These are phyloP conservation scores for Aspergillus incahuasiensis DNA, from an alignment of 495 filamentous ascomycete species.

Conservation along the genomic window DNA sequence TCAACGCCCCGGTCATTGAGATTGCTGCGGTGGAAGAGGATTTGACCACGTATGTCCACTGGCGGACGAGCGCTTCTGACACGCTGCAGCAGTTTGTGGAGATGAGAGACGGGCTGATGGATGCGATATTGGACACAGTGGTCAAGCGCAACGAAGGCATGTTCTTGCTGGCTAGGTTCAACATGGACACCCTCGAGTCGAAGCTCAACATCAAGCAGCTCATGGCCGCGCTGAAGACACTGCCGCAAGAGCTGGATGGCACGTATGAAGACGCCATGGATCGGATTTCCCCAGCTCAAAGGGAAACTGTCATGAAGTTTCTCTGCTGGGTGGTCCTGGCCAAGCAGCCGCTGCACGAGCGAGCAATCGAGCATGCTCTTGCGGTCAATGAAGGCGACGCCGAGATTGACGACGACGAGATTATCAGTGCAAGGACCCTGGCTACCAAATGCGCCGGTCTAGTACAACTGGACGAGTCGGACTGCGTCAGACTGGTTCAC, in stretches of 20 bases:
- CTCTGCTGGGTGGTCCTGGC: conserved; percentile 7
- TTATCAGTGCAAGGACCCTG: conserved; percentile 3
- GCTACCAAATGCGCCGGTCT: conserved; percentile 9
- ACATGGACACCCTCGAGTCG: conserved; percentile 11
- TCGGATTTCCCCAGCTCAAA: background rate
- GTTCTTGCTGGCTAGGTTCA: conserved; percentile 11
- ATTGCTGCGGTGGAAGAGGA: conserved; percentile 5
- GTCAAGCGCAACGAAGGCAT: conserved; percentile 4
- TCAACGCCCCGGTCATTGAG: background rate
- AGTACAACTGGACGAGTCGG: conserved; percentile 7
- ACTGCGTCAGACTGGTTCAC: conserved; percentile 3
- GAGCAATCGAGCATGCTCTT: conserved; percentile 7
- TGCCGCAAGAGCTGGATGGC: conserved; percentile 10
- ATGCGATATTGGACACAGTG: background rate
- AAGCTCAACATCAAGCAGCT: conserved; percentile 6
- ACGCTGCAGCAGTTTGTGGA: conserved; percentile 5
- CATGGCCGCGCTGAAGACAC: background rate
- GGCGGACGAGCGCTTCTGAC: conserved; percentile 1
- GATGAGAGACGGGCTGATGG: background rate
- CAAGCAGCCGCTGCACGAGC: background rate
- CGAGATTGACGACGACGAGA: conserved; percentile 8
- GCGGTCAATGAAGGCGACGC: background rate
- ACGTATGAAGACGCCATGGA: conserved; percentile 9
- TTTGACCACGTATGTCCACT: conserved; percentile 6
- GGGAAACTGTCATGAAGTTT: conserved; percentile 3